Conservation (phyloP, 2,329 filamentous ascomycete genomes). For the Chalara sp. region DNA sequence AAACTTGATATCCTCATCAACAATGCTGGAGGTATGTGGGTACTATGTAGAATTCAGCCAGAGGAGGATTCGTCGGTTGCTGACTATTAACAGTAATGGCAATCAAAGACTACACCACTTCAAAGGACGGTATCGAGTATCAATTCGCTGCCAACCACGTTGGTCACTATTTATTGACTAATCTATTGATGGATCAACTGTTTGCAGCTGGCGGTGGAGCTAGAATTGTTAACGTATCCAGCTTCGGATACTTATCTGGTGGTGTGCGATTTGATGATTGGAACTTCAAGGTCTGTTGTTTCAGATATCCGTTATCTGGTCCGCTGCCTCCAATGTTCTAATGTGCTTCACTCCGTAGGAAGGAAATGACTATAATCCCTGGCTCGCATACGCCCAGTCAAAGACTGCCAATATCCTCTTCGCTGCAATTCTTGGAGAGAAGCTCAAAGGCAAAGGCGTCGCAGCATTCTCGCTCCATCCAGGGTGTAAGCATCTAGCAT, state of each 20-base stretch:
- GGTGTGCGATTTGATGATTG: conserved; percentile 25
- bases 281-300: conserved; percentile 12
- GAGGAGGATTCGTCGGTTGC: not conserved
- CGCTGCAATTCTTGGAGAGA: not conserved
- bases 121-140: conserved; percentile 37
- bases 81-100: conserved; percentile 2
- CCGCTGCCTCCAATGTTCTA: too few species aligned
- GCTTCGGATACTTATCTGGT: conserved; percentile 37
- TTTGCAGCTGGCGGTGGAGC: conserved; percentile 26
- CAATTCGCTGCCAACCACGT: conserved; percentile 48
- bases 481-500: not conserved
- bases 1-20: conserved; percentile 15
- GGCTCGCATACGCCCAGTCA: not conserved
- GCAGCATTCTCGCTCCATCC: not conserved
- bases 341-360: not conserved
- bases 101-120: conserved; percentile 2
- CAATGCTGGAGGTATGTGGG: conserved; percentile 13
- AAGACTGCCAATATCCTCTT: not conserved
- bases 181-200: conserved; percentile 34
- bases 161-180: conserved; percentile 44
- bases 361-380: not conserved
- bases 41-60: not conserved
- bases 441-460: not conserved
- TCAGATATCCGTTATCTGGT: not conserved
- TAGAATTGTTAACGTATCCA: conserved; percentile 34